Percentiles rank a stretch among this genome's conserved stretches.
Evolutionary conservation across 2,329 filamentous ascomycete species (phyloP).

Genomic region (Mycogone perniciosa): DNA sequence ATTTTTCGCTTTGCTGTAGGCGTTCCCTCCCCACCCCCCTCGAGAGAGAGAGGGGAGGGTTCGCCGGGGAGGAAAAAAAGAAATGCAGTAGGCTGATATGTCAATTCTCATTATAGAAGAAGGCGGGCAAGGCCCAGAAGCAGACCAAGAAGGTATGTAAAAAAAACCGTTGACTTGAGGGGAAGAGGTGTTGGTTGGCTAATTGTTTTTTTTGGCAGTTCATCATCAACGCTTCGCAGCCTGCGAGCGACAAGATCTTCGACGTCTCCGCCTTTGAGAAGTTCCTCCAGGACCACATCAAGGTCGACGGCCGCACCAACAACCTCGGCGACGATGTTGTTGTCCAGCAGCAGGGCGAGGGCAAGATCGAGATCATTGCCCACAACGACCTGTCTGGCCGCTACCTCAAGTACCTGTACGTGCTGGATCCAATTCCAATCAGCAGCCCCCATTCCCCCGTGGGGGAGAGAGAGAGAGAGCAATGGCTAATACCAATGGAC

Average conservation of each 20-base stretch:
- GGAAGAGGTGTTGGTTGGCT: not conserved
- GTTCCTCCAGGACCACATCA: conserved; percentile 99
- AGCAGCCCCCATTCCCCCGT: not conserved
- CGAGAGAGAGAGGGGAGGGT: not conserved
- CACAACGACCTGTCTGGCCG: conserved; percentile 98
- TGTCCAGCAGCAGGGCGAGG: conserved; percentile 87
- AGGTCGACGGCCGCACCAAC: conserved; percentile 96
- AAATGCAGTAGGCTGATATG: conserved; percentile 93
- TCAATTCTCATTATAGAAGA: conserved; percentile 51
- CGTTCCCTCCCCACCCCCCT: conserved; percentile 19
- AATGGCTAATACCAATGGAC: not conserved
- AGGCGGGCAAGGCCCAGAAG: conserved; percentile 68
- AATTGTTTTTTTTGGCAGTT: conserved; percentile 52
- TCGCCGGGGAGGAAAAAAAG: conserved; percentile 10
- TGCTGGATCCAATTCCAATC: conserved; percentile 34
- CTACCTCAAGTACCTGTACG: conserved; percentile 99
- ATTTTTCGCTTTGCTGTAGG: conserved; percentile 12
- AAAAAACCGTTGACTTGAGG: not conserved
- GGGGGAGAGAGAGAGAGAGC: not conserved
- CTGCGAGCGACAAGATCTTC: conserved; percentile 99
- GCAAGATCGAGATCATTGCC: conserved; percentile 95
- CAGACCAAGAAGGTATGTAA: conserved; percentile 72
- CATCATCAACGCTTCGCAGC: conserved; percentile 99
- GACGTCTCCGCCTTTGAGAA: conserved; percentile 98
- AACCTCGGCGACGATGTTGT: conserved; percentile 93